phyloP scores from a whole-genome alignment of 257 asterid genomes.

The Paulownia fortunei region DNA sequence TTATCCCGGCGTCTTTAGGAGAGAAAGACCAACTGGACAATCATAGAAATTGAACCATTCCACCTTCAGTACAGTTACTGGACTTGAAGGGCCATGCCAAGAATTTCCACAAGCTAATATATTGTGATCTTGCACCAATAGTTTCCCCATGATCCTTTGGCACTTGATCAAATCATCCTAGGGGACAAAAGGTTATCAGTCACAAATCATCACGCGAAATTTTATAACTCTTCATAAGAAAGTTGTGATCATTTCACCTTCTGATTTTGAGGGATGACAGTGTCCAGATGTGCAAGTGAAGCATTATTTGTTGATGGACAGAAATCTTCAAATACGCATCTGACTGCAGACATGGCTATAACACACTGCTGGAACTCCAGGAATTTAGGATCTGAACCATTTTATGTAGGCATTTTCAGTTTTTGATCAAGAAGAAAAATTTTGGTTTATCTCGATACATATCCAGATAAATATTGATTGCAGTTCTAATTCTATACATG shows the following conservation, averaged over 20 bases:
- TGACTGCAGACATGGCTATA: conserved; percentile 55
- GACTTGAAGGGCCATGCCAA: conserved; percentile 56
- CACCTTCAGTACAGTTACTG: conserved; percentile 63
- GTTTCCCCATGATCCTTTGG: conserved; percentile 38
- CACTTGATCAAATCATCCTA: conserved; percentile 66
- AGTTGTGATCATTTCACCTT: conserved; percentile 42
- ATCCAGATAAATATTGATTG: not conserved
- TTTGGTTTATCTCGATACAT: not conserved
- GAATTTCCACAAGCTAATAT: conserved; percentile 4
- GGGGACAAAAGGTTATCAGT: not conserved
- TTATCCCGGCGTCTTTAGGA: conserved; percentile 3
- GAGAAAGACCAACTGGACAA: conserved; percentile 14
- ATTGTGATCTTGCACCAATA: conserved; percentile 24
- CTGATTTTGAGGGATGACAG: conserved; percentile 50
- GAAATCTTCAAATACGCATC: conserved; percentile 32
- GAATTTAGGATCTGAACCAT: conserved; percentile 53
- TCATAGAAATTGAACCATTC: conserved; percentile 30
- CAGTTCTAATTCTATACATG: no score
- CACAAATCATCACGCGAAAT: not conserved
- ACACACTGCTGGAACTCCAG: conserved; percentile 61
- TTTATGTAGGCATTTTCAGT: no score
- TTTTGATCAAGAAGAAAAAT: not conserved
- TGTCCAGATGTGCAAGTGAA: conserved; percentile 33
- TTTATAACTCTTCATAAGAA: not conserved
- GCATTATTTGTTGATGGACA: conserved; percentile 16